Evolutionary conservation across 805 yeast genomes (phyloP).

Genomic region (Isabelozyma gotoi): DNA sequence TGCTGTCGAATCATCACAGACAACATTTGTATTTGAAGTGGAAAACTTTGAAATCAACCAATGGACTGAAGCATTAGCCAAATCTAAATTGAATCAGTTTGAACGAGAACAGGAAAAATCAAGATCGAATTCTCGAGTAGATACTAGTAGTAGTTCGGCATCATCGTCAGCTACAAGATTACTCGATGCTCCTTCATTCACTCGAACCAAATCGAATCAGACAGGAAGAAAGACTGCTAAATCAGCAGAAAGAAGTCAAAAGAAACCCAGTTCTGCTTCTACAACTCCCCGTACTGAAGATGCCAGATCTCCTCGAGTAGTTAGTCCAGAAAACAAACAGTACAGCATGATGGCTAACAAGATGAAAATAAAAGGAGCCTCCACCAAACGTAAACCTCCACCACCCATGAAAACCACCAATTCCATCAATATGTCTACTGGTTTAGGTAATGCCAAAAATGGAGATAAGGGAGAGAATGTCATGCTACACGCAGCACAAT

Average conservation of each 20-base stretch:
- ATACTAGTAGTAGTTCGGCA: slow-evolving; percentile 1
- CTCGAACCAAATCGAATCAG: slow-evolving; percentile 1
- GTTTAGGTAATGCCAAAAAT: slow-evolving; percentile 17
- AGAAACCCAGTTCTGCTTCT: slow-evolving; percentile 1
- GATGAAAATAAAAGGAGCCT: slow-evolving; percentile 10
- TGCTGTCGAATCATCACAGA: slow-evolving; percentile 55
- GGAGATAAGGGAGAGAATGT: slow-evolving; percentile 18
- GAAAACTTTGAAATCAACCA: slow-evolving; percentile 48
- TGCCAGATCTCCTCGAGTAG: background rate
- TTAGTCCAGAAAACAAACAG: slow-evolving; percentile 8
- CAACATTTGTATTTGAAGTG: slow-evolving; percentile 58
- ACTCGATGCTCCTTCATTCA: slow-evolving; percentile 18
- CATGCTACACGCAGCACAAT: slow-evolving; percentile 43
- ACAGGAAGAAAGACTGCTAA: background rate
- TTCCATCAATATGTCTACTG: slow-evolving; percentile 29
- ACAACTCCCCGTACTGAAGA: background rate
- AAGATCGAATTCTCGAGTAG: background rate
- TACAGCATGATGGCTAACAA: slow-evolving; percentile 14
- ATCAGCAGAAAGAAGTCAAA: slow-evolving; percentile 3
- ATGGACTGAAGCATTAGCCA: slow-evolving; percentile 60
- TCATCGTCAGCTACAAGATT: slow-evolving; percentile 18
- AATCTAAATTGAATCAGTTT: slow-evolving; percentile 46
- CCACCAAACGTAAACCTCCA: slow-evolving; percentile 30
- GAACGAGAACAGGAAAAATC: slow-evolving; percentile 34
- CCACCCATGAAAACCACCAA: slow-evolving; percentile 21